A percentile compares a stretch with the other conserved stretches of the same genome.
phyloP scores from a whole-genome alignment of 2,329 filamentous ascomycete species.

The Akanthomyces dipterigenus region DNA sequence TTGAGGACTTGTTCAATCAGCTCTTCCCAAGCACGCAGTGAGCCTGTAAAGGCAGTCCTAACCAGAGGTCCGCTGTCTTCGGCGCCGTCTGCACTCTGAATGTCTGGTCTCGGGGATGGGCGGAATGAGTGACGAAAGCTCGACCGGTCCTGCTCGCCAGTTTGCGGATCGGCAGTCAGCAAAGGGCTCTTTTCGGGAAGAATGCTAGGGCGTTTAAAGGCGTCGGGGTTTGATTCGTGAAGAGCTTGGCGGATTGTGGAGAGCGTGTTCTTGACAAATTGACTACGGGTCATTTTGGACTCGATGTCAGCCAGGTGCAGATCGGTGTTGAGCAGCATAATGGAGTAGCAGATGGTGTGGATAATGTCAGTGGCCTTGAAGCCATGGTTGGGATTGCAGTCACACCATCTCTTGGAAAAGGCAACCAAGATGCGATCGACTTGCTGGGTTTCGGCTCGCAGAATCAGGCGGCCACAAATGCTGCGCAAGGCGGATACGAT shows the following conservation, averaged over 20 bases:
- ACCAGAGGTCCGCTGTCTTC: slow-evolving; percentile 71
- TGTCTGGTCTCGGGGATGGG: slow-evolving; percentile 40
- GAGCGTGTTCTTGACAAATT: slow-evolving; percentile 96
- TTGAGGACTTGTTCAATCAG: slow-evolving; percentile 89
- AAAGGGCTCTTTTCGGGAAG: slow-evolving; percentile 37
- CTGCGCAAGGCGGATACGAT: slow-evolving; percentile 72
- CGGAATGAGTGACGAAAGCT: slow-evolving; percentile 44
- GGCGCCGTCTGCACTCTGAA: slow-evolving; percentile 30
- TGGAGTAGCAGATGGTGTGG: slow-evolving; percentile 93
- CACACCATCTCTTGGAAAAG: slow-evolving; percentile 85
- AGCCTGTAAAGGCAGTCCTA: slow-evolving; percentile 66
- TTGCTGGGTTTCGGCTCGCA: slow-evolving; percentile 92
- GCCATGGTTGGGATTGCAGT: slow-evolving; percentile 86
- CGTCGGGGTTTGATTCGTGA: slow-evolving; percentile 62
- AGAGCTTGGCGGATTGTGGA: slow-evolving; percentile 76
- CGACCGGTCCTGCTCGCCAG: slow-evolving; percentile 31
- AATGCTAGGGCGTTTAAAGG: slow-evolving; percentile 54
- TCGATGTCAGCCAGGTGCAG: slow-evolving; percentile 92
- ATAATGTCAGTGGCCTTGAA: slow-evolving; percentile 91
- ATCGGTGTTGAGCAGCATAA: slow-evolving; percentile 93
- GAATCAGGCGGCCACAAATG: slow-evolving; percentile 72
- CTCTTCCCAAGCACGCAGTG: slow-evolving; percentile 74
- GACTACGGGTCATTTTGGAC: slow-evolving; percentile 87
- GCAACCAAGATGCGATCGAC: slow-evolving; percentile 89
- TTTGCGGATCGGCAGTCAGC: slow-evolving; percentile 27